These are phyloP conservation scores for Amanita rubescens DNA, from an alignment of 768 basidiomycete genomes.

Conservation along the genomic window DNA sequence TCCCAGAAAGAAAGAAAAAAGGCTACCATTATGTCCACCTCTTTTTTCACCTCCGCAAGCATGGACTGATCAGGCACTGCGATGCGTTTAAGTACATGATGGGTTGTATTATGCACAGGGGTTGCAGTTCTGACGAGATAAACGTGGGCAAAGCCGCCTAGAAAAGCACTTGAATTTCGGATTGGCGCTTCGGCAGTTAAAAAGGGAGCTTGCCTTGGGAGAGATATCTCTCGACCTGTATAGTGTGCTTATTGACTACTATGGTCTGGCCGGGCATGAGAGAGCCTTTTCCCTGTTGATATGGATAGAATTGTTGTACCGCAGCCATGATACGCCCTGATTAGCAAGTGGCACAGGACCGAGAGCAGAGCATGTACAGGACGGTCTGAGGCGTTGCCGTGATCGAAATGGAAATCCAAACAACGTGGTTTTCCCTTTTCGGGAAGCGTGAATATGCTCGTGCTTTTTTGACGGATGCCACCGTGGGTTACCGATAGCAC, in stretches of 20 bases:
- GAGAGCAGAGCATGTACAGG: neutral
- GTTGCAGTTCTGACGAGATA: constrained; percentile 86
- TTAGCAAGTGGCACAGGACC: neutral
- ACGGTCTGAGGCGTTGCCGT: neutral
- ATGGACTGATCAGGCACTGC: constrained; percentile 86
- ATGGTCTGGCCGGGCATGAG: constrained; percentile 81
- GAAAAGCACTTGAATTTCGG: neutral
- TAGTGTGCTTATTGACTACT: constrained; percentile 80
- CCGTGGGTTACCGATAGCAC: too few species aligned
- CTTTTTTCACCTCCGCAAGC: constrained; percentile 91
- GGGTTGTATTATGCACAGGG: constrained; percentile 86
- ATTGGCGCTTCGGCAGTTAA: constrained; percentile 12
- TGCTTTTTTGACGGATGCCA: neutral
- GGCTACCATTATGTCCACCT: constrained; percentile 97
- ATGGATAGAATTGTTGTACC: constrained; percentile 42
- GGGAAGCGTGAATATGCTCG: neutral
- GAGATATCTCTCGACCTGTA: constrained; percentile 91
- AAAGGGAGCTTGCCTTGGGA: constrained; percentile 63
- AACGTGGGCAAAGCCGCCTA: constrained; percentile 97
- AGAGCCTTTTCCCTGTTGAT: constrained; percentile 51
- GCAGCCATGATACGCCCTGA: constrained; percentile 33
- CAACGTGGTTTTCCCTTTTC: constrained; percentile 2
- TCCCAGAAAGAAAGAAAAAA: neutral
- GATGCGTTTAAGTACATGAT: constrained; percentile 96
- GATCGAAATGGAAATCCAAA: constrained; percentile 2